Percentiles rank a stretch among this genome's conserved stretches.
These are phyloP conservation scores for Pythium rishiriense DNA, from an alignment of 352 stramenopile species.

Conservation along the genomic window DNA sequence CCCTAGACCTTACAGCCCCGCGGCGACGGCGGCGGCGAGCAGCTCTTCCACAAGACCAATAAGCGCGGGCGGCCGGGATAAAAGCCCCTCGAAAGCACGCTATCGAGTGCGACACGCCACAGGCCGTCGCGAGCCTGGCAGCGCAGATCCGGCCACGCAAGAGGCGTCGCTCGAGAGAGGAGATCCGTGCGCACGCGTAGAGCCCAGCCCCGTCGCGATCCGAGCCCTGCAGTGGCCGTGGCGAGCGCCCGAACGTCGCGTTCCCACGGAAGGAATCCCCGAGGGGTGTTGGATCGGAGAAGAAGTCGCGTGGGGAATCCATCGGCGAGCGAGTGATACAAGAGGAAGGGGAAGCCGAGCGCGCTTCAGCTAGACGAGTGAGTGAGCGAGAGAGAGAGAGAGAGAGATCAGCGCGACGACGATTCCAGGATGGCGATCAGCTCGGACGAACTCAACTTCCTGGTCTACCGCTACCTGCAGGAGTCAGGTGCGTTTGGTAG, in stretches of 20 bases:
- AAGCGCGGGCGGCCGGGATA: constrained; percentile 11
- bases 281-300: too few relatives aligned
- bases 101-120: not conserved
- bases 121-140: constrained; percentile 6
- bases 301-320: too few relatives aligned
- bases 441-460: constrained; percentile 98
- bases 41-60: constrained; percentile 22
- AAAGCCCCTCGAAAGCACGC: constrained; percentile 9
- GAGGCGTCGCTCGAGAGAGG: constrained; percentile 2
- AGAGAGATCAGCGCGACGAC: not conserved
- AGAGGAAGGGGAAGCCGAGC: not conserved
- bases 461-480: constrained; percentile 98
- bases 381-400: not conserved
- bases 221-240: not conserved
- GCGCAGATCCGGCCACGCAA: not conserved
- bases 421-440: constrained; percentile 80
- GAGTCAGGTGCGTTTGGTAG: constrained; percentile 82
- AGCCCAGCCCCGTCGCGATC: not conserved
- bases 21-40: not conserved
- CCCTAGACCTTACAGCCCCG: constrained; percentile 27
- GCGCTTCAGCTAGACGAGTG: not conserved
- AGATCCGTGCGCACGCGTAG: constrained; percentile 9
- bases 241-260: not conserved
- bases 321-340: constrained; percentile 1
- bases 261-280: too few relatives aligned